phyloP scores from a whole-genome alignment of 192 early-diverging fungal species.

The Linnemannia elongata region DNA sequence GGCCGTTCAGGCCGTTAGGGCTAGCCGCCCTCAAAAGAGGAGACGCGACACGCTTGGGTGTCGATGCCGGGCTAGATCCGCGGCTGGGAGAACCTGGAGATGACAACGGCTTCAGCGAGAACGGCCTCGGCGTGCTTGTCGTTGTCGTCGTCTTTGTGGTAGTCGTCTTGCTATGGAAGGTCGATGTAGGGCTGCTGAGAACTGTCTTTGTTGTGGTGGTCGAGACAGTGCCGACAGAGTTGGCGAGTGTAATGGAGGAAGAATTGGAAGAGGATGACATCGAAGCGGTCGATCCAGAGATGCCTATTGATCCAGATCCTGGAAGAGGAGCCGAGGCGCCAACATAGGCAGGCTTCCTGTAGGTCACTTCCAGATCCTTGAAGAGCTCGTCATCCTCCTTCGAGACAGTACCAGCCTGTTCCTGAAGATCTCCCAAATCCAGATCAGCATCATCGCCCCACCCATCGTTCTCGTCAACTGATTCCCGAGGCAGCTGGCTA shows the following conservation, averaged over 20 bases:
- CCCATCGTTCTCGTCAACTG: conserved; percentile 35
- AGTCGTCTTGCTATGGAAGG: conserved; percentile 5
- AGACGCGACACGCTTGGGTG: conserved; percentile 32
- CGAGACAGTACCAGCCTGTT: conserved; percentile 5
- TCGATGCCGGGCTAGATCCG: conserved; percentile 28
- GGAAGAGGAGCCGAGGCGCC: neutral
- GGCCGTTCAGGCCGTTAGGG: neutral
- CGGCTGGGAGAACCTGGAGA: conserved; percentile 13
- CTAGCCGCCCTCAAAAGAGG: conserved; percentile 23
- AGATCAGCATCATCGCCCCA: conserved; percentile 43
- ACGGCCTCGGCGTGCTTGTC: neutral
- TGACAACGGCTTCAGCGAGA: neutral
- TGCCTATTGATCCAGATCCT: neutral
- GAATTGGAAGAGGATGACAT: conserved; percentile 22
- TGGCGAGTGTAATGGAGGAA: conserved; percentile 32
- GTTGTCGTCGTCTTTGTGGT: neutral
- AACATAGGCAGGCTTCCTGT: conserved; percentile 46
- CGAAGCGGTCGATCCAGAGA: conserved; percentile 26
- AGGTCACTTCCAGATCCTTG: conserved; percentile 49
- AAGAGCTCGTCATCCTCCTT: conserved; percentile 46
- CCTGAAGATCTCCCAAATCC: conserved; percentile 26
- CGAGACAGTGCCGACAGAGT: conserved; percentile 14
- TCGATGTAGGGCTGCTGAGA: neutral
- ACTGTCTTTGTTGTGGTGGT: conserved; percentile 11
- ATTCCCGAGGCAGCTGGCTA: conserved; percentile 9